Evolutionary conservation across 805 yeast species (phyloP).

Genomic region (Metschnikowia corniflorae): DNA sequence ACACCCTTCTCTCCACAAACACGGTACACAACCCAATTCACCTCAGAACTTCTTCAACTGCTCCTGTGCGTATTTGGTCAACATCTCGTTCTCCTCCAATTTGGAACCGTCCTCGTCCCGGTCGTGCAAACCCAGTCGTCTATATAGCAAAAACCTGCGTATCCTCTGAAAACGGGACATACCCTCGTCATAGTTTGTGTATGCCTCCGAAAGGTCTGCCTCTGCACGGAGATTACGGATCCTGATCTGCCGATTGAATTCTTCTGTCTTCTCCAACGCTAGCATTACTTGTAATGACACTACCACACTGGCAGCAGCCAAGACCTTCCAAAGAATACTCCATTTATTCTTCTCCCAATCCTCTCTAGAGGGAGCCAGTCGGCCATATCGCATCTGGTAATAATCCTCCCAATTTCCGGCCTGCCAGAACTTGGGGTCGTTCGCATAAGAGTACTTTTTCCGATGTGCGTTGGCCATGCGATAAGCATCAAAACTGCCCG

Average conservation of each 20-base stretch:
- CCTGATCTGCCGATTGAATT: constrained; percentile 21
- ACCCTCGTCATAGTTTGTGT: constrained; percentile 28
- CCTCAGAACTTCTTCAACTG: constrained; percentile 14
- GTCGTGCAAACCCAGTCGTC: constrained; percentile 27
- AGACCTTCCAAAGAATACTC: constrained; percentile 39
- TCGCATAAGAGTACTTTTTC: constrained; percentile 26
- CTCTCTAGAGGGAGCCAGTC: constrained; percentile 39
- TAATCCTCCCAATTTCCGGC: constrained; percentile 67
- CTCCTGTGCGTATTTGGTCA: constrained; percentile 32
- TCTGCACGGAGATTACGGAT: constrained; percentile 27
- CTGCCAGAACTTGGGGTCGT: constrained; percentile 49
- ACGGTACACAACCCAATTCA: too few species aligned
- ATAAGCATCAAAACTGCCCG: constrained; percentile 30
- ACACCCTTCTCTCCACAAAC: too few species aligned
- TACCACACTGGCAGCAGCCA: constrained; percentile 35
- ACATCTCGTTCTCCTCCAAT: constrained; percentile 27
- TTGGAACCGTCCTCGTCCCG: constrained; percentile 17
- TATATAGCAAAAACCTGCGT: constrained; percentile 30
- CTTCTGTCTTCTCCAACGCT: constrained; percentile 36
- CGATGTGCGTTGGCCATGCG: constrained; percentile 39
- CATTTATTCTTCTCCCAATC: constrained; percentile 42
- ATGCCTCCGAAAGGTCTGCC: constrained; percentile 27
- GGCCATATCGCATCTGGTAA: constrained; percentile 40
- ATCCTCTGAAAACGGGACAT: constrained; percentile 28
- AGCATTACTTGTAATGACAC: constrained; percentile 41